Evolutionary conservation across 1,139 yeast genomes (phyloP).

Genomic region (Saccharomycopsis hybrid): DNA sequence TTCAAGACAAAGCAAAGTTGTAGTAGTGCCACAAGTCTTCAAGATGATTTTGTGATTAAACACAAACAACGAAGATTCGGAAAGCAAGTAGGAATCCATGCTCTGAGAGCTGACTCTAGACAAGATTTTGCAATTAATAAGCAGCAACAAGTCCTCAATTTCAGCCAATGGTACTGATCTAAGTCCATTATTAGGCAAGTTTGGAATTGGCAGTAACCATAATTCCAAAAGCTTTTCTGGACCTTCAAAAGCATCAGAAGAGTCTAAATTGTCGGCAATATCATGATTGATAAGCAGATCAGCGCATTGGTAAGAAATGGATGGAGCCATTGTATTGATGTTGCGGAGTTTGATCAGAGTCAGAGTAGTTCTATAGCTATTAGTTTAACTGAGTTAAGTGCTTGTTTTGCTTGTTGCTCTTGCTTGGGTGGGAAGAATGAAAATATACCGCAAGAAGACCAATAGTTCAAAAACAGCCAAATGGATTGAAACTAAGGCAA

Average conservation of each 20-base stretch:
- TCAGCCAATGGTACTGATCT: constrained; percentile 57
- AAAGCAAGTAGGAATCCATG: constrained; percentile 78
- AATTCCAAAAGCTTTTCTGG: constrained; percentile 91
- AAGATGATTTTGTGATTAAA: constrained; percentile 78
- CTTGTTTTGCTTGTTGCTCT: no score
- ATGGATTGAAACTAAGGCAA: no score
- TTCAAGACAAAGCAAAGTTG: constrained; percentile 73
- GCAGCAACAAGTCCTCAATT: constrained; percentile 71
- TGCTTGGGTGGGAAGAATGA: constrained; percentile 32
- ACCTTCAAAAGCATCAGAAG: constrained; percentile 91
- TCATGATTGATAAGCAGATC: constrained; percentile 67
- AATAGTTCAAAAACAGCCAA: not conserved
- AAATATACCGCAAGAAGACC: constrained; percentile 27
- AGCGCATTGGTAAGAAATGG: constrained; percentile 27
- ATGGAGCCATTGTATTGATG: constrained; percentile 25
- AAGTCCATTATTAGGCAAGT: constrained; percentile 36
- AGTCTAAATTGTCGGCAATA: constrained; percentile 72
- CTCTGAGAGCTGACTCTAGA: constrained; percentile 63
- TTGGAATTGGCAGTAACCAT: constrained; percentile 64
- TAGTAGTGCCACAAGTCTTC: constrained; percentile 96
- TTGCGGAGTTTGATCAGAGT: no score
- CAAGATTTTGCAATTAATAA: constrained; percentile 82
- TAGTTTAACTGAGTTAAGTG: no score
- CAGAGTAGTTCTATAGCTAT: no score
- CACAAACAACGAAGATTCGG: constrained; percentile 88